Base-by-base conservation (phyloP, 805 yeast genomes). In the Wickerhamomyces xylosicus region DNA sequence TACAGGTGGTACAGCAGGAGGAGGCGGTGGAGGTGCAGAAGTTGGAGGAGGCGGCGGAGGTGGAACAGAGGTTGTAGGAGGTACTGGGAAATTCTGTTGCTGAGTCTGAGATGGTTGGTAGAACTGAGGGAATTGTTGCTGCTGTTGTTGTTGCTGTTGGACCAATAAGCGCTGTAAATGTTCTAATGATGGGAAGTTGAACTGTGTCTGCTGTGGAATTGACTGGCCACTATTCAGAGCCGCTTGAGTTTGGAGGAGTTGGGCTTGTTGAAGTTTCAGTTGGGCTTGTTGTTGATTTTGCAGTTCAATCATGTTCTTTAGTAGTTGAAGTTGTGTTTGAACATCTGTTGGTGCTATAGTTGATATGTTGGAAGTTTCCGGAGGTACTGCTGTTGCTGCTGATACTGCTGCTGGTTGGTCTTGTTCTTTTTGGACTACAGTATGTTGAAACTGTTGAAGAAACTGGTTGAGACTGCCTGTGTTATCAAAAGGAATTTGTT, bases 1-100 rank as follows among this genome's bases (percentile, higher is more conserved):
- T 63, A 85, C 92, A 52, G 98, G 99, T 60, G 81, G 98, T 69
- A 89, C 97, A 2, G 99, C 97, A 49, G 80, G 99, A 70, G 95
- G 86, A 38, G 95, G 95, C 1, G 76, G 81, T 44, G 53, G 63
- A 10, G 98, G 99, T 41, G 71, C 71, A 49, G 97, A 97, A 0
- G 76, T 92, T 16, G 92, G 97, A 65, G 37, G 54, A 35, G 34
- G 42, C 42, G 32, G 53, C 47, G 33, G 50, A 44, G 18, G 19
- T 31, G 17, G 8, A 7, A 14, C 11, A 22, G 13, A 22, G 13
- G 11, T 13, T 9, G 28, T 9, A 22, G 28, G 28, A 9, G 28
- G 28, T 22, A 13, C 11, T 22, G 9, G 28, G 13, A 9, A 13
- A 22, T 22, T 9, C 11, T 9, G 28, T 13, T 22, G 28, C 28